A percentile compares a stretch with the other conserved stretches of the same genome.
Evolutionary conservation across 2,329 filamentous ascomycete species (phyloP).

Genomic region (Podosphaera aphanis): DNA sequence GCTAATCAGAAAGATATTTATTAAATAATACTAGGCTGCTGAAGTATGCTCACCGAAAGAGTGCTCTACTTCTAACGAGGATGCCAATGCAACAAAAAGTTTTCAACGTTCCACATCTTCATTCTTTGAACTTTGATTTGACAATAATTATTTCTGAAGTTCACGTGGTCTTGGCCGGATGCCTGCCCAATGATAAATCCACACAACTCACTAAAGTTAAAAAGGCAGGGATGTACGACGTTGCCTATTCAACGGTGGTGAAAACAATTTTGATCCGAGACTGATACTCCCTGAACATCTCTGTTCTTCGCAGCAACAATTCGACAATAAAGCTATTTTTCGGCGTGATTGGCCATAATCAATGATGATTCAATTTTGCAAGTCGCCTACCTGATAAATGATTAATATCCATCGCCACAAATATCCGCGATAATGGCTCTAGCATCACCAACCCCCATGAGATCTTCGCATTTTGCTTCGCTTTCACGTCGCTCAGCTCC

Average conservation of each 20-base stretch:
- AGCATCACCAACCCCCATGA: conserved; percentile 31
- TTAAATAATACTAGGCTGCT: too few species aligned
- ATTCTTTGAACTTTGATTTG: too few species aligned
- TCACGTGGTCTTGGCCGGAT: background rate
- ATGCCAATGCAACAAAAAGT: too few species aligned
- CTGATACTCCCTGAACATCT: background rate
- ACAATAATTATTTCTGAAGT: background rate
- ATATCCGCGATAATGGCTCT: conserved; percentile 21
- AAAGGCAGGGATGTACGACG: background rate
- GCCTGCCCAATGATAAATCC: background rate
- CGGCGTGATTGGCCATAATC: background rate
- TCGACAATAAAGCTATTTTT: background rate
- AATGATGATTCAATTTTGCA: background rate
- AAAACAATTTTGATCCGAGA: background rate
- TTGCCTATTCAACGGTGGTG: background rate
- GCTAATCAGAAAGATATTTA: too few species aligned
- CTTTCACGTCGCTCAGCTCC: conserved; percentile 27
- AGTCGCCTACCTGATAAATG: background rate
- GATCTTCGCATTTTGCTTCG: conserved; percentile 23
- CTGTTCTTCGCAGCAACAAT: background rate
- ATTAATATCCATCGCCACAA: background rate
- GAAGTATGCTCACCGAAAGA: too few species aligned
- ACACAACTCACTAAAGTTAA: background rate
- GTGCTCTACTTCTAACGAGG: too few species aligned
- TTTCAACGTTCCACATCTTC: too few species aligned